Percentiles rank a stretch among this genome's conserved stretches.
phyloP scores from a whole-genome alignment of 2,329 filamentous ascomycete species.

The Talaromyces sp. region DNA sequence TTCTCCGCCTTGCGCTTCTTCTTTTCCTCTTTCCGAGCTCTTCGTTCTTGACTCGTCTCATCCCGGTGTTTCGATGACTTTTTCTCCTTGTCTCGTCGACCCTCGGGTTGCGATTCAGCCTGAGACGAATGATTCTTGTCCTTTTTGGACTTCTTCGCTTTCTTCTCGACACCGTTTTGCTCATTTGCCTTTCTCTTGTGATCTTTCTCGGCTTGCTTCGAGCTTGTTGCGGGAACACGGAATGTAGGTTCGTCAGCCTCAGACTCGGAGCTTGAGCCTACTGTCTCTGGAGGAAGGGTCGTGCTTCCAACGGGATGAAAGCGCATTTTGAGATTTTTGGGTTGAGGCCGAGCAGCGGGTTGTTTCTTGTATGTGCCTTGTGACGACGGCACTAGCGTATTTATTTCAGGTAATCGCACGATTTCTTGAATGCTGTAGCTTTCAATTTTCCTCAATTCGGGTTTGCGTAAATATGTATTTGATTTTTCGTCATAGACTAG shows the following conservation, averaged over 20 bases:
- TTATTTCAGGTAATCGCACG: constrained; percentile 30
- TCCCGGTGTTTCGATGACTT: constrained; percentile 36
- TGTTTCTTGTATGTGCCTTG: constrained; percentile 32
- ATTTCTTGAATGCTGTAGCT: constrained; percentile 39
- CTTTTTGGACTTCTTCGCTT: constrained; percentile 40
- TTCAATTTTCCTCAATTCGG: constrained; percentile 26
- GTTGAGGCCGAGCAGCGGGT: constrained; percentile 34
- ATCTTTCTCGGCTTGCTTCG: constrained; percentile 38
- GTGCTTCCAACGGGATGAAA: constrained; percentile 43
- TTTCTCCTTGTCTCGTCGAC: constrained; percentile 29
- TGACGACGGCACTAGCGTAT: constrained; percentile 21
- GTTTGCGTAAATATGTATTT: constrained; percentile 31
- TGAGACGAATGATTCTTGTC: constrained; percentile 21
- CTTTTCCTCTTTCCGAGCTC: constrained; percentile 33
- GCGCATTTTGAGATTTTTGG: constrained; percentile 44
- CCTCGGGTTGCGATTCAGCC: constrained; percentile 25
- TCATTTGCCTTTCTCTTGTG: constrained; percentile 39
- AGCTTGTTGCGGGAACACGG: constrained; percentile 28
- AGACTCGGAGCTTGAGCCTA: constrained; percentile 38
- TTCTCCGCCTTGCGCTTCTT: constrained; percentile 25
- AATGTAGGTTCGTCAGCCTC: constrained; percentile 33
- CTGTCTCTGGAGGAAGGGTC: constrained; percentile 30
- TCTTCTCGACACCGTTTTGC: constrained; percentile 25
- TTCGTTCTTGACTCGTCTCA: constrained; percentile 33
- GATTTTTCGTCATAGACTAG: constrained; percentile 37